Conservation (phyloP, 768 basidiomycete species). For the Multifurca ochricompacta region DNA sequence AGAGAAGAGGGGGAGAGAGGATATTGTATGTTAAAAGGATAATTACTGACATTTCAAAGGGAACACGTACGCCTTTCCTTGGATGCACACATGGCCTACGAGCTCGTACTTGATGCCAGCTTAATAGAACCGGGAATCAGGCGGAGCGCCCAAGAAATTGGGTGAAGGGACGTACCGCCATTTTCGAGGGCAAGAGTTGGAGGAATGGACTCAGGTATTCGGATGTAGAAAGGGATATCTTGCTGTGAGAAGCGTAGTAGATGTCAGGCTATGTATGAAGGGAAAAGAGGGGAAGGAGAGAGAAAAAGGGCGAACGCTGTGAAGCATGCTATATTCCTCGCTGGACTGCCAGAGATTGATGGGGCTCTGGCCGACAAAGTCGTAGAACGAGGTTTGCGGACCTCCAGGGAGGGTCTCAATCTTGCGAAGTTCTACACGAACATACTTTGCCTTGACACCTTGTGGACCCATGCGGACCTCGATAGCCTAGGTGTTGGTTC, state of each 20-base stretch:
- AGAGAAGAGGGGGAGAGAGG: not conserved
- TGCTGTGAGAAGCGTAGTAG: slow-evolving; percentile 38
- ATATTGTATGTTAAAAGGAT: not conserved
- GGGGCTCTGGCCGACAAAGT: slow-evolving; percentile 76
- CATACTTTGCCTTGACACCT: slow-evolving; percentile 86
- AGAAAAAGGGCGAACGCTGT: slow-evolving; percentile 43
- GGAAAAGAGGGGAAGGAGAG: not conserved
- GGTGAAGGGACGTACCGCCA: slow-evolving; percentile 40
- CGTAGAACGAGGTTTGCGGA: slow-evolving; percentile 61
- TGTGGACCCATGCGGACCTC: slow-evolving; percentile 71
- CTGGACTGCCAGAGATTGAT: slow-evolving; percentile 75
- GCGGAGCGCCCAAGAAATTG: not conserved
- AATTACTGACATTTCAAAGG: not conserved
- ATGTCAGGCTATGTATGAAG: slow-evolving; percentile 2
- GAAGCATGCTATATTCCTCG: slow-evolving; percentile 62
- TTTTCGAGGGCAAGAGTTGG: slow-evolving; percentile 76
- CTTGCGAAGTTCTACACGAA: slow-evolving; percentile 85
- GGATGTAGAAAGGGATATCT: slow-evolving; percentile 85
- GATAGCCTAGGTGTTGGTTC: slow-evolving; percentile 50
- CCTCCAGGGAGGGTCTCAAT: slow-evolving; percentile 76
- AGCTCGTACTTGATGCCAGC: slow-evolving; percentile 88
- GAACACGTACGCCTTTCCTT: slow-evolving; percentile 67
- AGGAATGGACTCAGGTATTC: slow-evolving; percentile 88
- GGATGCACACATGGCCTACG: slow-evolving; percentile 76
- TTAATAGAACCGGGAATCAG: slow-evolving; percentile 24